A percentile compares a stretch with the other conserved stretches of the same genome.
These are phyloP conservation scores for Penicillium sp. DNA, from an alignment of 2,329 filamentous ascomycete genomes.

Conservation along the genomic window DNA sequence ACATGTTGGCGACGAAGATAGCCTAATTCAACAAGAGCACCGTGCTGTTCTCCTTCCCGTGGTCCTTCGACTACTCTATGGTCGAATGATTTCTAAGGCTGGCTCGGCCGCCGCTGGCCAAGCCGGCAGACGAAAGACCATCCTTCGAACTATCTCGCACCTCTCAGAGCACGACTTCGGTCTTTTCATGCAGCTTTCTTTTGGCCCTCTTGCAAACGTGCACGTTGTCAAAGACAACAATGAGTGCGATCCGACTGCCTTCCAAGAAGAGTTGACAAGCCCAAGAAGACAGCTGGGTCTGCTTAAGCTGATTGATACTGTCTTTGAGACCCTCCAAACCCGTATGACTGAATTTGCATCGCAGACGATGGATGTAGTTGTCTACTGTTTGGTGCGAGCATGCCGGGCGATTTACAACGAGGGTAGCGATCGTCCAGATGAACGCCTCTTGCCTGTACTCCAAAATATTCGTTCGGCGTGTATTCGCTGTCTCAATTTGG, in stretches of 20 bases:
- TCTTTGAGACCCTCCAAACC: slow-evolving; percentile 73
- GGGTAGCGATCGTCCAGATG: slow-evolving; percentile 25
- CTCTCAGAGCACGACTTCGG: slow-evolving; percentile 65
- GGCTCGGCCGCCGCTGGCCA: slow-evolving; percentile 59
- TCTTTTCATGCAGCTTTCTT: slow-evolving; percentile 73
- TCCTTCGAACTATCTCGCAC: slow-evolving; percentile 69
- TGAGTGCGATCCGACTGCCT: slow-evolving; percentile 43
- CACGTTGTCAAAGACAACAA: slow-evolving; percentile 47
- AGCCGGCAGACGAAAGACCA: slow-evolving; percentile 62
- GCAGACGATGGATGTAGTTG: slow-evolving; percentile 62
- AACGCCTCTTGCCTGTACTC: slow-evolving; percentile 26
- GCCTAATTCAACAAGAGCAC: slow-evolving; percentile 64
- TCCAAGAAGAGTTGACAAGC: slow-evolving; percentile 54
- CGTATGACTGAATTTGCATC: slow-evolving; percentile 60
- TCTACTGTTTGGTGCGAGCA: slow-evolving; percentile 70
- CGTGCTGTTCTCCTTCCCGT: slow-evolving; percentile 70
- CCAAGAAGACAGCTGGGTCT: slow-evolving; percentile 79
- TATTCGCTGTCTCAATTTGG: slow-evolving; percentile 70
- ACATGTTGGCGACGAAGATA: slow-evolving; percentile 56
- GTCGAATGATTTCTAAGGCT: slow-evolving; percentile 74
- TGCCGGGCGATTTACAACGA: slow-evolving; percentile 45
- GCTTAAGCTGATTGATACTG: slow-evolving; percentile 78
- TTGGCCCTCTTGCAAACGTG: slow-evolving; percentile 59
- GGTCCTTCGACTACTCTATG: slow-evolving; percentile 77
- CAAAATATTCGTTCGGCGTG: slow-evolving; percentile 50